Percentiles rank a stretch among this genome's conserved stretches.
These are phyloP conservation scores for Penicillium sp. DNA, from an alignment of 2,329 filamentous ascomycete genomes.

Conservation along the genomic window DNA sequence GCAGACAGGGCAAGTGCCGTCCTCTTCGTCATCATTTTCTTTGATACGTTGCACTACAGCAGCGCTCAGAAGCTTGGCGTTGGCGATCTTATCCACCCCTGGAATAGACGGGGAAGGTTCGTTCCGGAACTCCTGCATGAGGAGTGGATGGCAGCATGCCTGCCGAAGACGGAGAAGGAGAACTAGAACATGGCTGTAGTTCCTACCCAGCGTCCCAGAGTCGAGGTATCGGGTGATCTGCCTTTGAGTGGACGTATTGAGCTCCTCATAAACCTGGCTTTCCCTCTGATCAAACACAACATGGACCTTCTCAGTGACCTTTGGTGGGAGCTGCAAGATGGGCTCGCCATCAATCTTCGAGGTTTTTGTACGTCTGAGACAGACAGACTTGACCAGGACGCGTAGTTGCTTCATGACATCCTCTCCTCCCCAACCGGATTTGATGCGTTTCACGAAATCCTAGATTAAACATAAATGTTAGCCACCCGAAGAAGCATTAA, in stretches of 20 bases:
- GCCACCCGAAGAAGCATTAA: neutral
- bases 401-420: constrained; percentile 63
- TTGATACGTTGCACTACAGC: constrained; percentile 61
- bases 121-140: constrained; percentile 58
- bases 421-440: constrained; percentile 30
- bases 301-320: constrained; percentile 53
- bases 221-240: constrained; percentile 70
- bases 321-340: constrained; percentile 60
- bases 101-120: constrained; percentile 41
- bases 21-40: constrained; percentile 54
- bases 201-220: constrained; percentile 57
- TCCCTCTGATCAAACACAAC: constrained; percentile 62
- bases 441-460: constrained; percentile 49
- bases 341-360: constrained; percentile 71
- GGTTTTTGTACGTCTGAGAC: constrained; percentile 73
- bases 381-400: constrained; percentile 65
- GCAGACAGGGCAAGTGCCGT: constrained; percentile 60
- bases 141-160: constrained; percentile 67
- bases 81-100: constrained; percentile 50
- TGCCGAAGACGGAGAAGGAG: constrained; percentile 71
- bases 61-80: constrained; percentile 53
- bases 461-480: constrained; percentile 1
- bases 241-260: constrained; percentile 59
- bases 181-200: constrained; percentile 73
- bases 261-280: constrained; percentile 52